Percentiles rank a stretch among this genome's conserved stretches.
Evolutionary conservation across 768 basidiomycete species (phyloP).

Genomic region (Sistotremastrum suecicum): DNA sequence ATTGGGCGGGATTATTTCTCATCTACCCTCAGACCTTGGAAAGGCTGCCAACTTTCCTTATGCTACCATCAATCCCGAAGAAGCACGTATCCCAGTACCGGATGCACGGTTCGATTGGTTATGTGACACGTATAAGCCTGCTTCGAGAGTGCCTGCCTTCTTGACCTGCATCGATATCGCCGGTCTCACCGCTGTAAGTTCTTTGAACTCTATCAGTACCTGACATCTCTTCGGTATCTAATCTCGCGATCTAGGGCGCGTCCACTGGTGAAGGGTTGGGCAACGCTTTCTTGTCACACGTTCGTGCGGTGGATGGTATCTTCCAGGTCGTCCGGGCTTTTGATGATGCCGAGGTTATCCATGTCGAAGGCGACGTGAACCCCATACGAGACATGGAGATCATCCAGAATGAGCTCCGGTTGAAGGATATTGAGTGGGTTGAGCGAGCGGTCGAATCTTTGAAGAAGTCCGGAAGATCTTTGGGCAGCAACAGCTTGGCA

Average conservation of each 20-base stretch:
- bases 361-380: constrained; percentile 97
- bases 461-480: constrained; percentile 57
- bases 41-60: constrained; percentile 98
- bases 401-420: constrained; percentile 81
- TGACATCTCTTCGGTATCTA: constrained; percentile 2
- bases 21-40: constrained; percentile 49
- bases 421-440: constrained; percentile 99
- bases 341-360: constrained; percentile 98
- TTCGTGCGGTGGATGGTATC: constrained; percentile 96
- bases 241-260: constrained; percentile 46
- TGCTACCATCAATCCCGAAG: constrained; percentile 63
- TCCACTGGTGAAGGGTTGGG: constrained; percentile 97
- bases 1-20: not conserved
- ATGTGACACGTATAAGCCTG: constrained; percentile 80
- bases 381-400: constrained; percentile 96
- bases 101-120: constrained; percentile 94
- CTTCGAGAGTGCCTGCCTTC: constrained; percentile 78
- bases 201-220: not conserved
- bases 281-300: constrained; percentile 94
- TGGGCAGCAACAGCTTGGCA: constrained; percentile 67
- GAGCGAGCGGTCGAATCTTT: constrained; percentile 76
- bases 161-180: constrained; percentile 98
- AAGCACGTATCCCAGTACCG: constrained; percentile 92
- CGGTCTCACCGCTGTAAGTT: constrained; percentile 78
- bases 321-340: constrained; percentile 98